Evolutionary conservation across 768 basidiomycete genomes (phyloP), one percentile per base, ranked within the genome.

Genomic region (Lentinula detonsa): DNA sequence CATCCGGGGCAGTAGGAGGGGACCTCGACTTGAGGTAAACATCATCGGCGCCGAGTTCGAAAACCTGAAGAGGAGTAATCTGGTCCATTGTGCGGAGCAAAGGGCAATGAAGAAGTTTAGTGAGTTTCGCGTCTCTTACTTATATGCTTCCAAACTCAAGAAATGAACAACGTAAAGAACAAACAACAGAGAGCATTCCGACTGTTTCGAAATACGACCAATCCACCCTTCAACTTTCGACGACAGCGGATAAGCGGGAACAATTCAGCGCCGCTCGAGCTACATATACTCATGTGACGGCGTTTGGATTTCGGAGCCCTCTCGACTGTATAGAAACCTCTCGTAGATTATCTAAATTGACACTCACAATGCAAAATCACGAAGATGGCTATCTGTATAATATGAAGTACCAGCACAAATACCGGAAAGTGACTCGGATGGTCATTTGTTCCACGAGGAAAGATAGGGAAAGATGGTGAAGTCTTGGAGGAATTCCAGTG

Each of bases 1-100:
- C 80, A 61, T 78, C 77, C 4, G 76, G 75, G 4, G 80, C 74
- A 39, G 62, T 65, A 6, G 81, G 81, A 1, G 73, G 67, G 28
- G 74, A 66, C 9, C 80, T 72, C 6, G 65, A 65, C 7, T 74
- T 68, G 40, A 80, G 75, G 61, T 76, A 70, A 31, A 66, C 65
- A 9, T 70, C 65, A 61, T 79, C 78, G 1, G 73, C 71, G 15
- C 65, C 71, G 28, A 71, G 62, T 6, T 65, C 59, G 56, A 73
- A 65, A 4, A 63, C 68, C 64, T 72, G 66, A 31, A 66, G 51
- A 5, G 70, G 63, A 49, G 68, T 66, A 50, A 72, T 66, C 16
- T 59, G 7, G 37, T 15, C 51, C 33, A 35, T 35, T 23, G 5
- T 21, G 21, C 16, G 7, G n/a, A 10, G 16, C 18, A 48, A n/a